phyloP scores from a whole-genome alignment of 2,329 filamentous ascomycete species.

The Colletotrichum brevisporum region DNA sequence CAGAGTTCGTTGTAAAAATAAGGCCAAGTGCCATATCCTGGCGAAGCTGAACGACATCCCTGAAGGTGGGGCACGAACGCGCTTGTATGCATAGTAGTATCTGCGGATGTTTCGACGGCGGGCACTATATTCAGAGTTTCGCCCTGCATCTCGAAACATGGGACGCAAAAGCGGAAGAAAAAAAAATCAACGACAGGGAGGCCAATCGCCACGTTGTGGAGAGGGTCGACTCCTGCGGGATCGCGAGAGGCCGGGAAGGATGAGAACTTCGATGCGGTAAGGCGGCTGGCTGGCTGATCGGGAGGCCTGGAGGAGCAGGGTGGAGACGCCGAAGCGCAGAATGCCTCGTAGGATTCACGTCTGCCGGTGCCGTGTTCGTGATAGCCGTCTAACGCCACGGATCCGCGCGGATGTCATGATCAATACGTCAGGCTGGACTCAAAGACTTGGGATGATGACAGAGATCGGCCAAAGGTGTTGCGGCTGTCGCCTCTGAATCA shows the following conservation, averaged over 20 bases:
- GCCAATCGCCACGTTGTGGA: neutral
- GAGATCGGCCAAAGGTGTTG: constrained; percentile 5
- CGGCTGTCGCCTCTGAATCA: constrained; percentile 6
- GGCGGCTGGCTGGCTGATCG: constrained; percentile 25
- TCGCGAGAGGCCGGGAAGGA: neutral
- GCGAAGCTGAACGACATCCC: constrained; percentile 26
- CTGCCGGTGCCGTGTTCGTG: constrained; percentile 20
- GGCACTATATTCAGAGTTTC: constrained; percentile 15
- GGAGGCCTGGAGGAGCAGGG: neutral
- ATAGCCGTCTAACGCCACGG: constrained; percentile 17
- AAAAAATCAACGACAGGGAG: too few species aligned
- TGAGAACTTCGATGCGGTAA: constrained; percentile 16
- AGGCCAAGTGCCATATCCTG: constrained; percentile 20
- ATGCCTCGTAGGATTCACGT: constrained; percentile 36
- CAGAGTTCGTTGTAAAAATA: neutral
- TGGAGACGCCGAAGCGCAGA: constrained; percentile 14
- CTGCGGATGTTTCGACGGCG: constrained; percentile 5
- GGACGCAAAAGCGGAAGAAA: neutral
- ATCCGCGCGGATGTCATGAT: constrained; percentile 36
- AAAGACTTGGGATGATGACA: neutral
- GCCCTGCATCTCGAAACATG: constrained; percentile 1
- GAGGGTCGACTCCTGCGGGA: neutral
- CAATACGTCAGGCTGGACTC: constrained; percentile 7
- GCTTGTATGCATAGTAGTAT: constrained; percentile 19
- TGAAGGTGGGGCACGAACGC: constrained; percentile 8